Percentiles rank a stretch among this genome's conserved stretches.
Conservation (phyloP, 768 basidiomycete species). For the Tephrocybe sp. region DNA sequence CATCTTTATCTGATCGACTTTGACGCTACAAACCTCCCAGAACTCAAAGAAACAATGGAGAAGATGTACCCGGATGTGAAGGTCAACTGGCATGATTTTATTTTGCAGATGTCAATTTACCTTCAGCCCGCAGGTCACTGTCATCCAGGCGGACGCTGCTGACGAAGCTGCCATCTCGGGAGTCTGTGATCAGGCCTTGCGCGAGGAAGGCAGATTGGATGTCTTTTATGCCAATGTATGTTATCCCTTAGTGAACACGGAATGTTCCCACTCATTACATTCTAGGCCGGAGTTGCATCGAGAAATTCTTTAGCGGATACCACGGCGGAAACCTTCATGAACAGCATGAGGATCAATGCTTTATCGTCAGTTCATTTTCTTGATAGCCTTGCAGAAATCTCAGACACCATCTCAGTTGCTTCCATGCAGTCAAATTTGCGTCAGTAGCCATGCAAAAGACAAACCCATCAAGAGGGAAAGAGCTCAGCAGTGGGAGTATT, state of each 20-base stretch:
- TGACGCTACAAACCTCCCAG: conserved; percentile 62
- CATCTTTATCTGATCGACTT: conserved; percentile 80
- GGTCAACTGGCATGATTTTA: conserved; percentile 36
- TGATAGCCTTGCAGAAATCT: not conserved
- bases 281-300: conserved; percentile 68
- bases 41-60: conserved; percentile 69
- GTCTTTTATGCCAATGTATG: conserved; percentile 94
- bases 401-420: conserved; percentile 53
- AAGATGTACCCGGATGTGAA: conserved; percentile 75
- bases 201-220: conserved; percentile 85
- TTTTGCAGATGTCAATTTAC: not conserved
- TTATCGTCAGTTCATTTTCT: conserved; percentile 41
- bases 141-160: conserved; percentile 79
- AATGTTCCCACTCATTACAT: not conserved
- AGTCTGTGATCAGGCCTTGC: conserved; percentile 69
- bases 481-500: conserved; percentile 73
- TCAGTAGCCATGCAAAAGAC: conserved; percentile 77
- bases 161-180: conserved; percentile 67
- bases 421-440: conserved; percentile 86
- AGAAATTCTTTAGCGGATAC: conserved; percentile 47
- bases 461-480: conserved; percentile 69
- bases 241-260: not conserved
- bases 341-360: conserved; percentile 75
- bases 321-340: conserved; percentile 67
- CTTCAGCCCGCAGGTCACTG: conserved; percentile 64